Conservation (phyloP, 108 stramenopile species). For the Heterococcus sp. region DNA sequence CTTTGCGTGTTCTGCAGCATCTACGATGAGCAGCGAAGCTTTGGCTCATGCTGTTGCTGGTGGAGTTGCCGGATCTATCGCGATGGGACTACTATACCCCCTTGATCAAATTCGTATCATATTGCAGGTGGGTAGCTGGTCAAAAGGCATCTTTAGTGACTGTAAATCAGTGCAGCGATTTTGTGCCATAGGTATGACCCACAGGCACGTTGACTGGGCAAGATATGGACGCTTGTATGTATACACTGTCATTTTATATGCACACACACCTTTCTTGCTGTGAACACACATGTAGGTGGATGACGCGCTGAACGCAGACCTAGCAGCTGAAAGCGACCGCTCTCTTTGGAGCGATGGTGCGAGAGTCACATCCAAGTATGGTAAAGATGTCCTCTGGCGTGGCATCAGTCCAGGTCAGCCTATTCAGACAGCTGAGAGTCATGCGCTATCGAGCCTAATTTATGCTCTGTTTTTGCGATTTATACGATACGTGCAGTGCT, state of each 20-base stretch:
- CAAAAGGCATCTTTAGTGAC: too few species aligned
- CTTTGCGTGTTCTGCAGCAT: background rate
- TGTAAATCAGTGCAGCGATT: too few species aligned
- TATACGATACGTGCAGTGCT: conserved; percentile 1
- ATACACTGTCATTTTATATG: background rate
- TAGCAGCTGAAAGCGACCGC: conserved; percentile 5
- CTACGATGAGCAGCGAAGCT: background rate
- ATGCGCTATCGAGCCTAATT: background rate
- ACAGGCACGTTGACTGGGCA: background rate
- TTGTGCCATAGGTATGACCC: background rate
- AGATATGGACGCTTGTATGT: background rate
- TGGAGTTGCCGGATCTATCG: conserved; percentile 13
- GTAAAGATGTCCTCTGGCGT: conserved; percentile 24
- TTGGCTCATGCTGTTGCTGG: conserved; percentile 42
- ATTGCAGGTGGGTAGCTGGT: conserved; percentile 17
- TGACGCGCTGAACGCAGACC: conserved; percentile 18
- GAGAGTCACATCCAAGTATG: conserved; percentile 16
- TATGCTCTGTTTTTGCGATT: background rate
- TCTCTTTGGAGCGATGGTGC: conserved; percentile 4
- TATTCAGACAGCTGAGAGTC: background rate
- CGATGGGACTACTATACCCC: conserved; percentile 38
- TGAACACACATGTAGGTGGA: conserved; percentile 6
- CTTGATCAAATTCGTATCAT: conserved; percentile 41
- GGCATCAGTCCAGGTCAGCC: conserved; percentile 9
- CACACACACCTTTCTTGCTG: background rate